Conservation (phyloP, 768 basidiomycete genomes). For the Boletus vinaceobasis region DNA sequence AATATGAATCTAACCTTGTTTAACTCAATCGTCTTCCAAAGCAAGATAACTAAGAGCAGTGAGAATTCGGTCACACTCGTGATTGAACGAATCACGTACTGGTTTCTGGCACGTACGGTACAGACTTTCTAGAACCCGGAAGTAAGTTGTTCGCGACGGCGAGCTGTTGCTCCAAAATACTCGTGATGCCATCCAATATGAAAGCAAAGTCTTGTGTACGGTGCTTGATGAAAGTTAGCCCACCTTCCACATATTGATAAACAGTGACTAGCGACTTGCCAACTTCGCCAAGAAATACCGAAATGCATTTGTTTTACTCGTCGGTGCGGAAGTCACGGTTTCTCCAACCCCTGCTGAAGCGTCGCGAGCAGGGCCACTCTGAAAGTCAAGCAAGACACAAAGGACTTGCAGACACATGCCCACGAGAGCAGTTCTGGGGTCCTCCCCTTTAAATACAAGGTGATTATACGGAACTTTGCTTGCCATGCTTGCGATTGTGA, state of each 20-base stretch:
- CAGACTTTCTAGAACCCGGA: conserved; percentile 80
- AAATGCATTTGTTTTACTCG: conserved; percentile 79
- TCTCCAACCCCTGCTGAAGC: conserved; percentile 41
- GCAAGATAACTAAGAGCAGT: conserved; percentile 56
- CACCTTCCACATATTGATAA: conserved; percentile 1
- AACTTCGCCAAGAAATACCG: conserved; percentile 90
- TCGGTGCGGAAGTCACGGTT: conserved; percentile 44
- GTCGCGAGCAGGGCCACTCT: conserved; percentile 71
- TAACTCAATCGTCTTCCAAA: conserved; percentile 91
- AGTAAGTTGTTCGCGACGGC: conserved; percentile 69
- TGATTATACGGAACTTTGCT: conserved; percentile 88
- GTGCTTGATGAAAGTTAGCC: conserved; percentile 51
- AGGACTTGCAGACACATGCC: conserved; percentile 75
- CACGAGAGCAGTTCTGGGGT: conserved; percentile 68
- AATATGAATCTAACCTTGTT: conserved; percentile 65
- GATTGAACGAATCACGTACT: conserved; percentile 44
- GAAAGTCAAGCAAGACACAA: conserved; percentile 74
- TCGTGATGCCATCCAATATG: conserved; percentile 67
- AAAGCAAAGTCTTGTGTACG: conserved; percentile 87
- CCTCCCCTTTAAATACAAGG: conserved; percentile 86
- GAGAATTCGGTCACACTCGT: conserved; percentile 1
- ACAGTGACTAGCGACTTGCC: conserved; percentile 35
- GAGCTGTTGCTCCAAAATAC: conserved; percentile 72
- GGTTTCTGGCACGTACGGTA: conserved; percentile 80
- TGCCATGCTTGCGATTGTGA: conserved; percentile 63